Evolutionary conservation across 257 asterid species (phyloP), one percentile per base, ranked within the genome.

Genomic region (Vinca minor): DNA sequence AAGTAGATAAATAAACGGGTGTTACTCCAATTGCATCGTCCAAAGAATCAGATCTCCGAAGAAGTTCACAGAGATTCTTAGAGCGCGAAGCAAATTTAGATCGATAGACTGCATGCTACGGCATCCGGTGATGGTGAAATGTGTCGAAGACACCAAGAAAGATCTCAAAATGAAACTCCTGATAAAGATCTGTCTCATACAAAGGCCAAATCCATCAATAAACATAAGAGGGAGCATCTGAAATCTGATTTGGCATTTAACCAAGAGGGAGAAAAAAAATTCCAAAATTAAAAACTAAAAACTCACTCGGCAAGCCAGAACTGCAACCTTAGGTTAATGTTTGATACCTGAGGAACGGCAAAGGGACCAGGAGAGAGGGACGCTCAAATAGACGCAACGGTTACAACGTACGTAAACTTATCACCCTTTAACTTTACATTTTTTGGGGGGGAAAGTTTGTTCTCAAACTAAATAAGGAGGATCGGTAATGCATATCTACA

Each of bases 131-230:
- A 61, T 7, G 7, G n/a, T 31, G 57, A 59, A 57, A 45, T 32
- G 9, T 17, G 39, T 46, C 29, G 42, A 62, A 47, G 14, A 44
- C 42, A 17, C 20, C 61, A 23, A 53, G 59, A 53, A 29, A 25
- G n/a, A 44, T 32, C 35, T 62, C 59, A 28, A 62, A 52, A 39
- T 29, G 63, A 36, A 48, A 54, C 34, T 10, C 39, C 4, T 21
- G 72, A 50, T n/a, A 53, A 20, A 69, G 63, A 62, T 69, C 63
- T 50, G 23, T 50, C 63, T 39, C 28, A 47, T 20, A 62, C 15
- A 62, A 36, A 29, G 21, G 57, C 39, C 68, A 50, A 62, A 28
- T 28, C 20, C 38, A 41, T 53, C 36, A 20, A 42, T 53, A 55
- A 5, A 67, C 59, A 18, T 28, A 7, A 18, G 4, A 31, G 50